Percentiles rank a stretch among this genome's conserved stretches.
These are phyloP conservation scores for Acanthamoeba culbertsoni DNA, from an alignment of 208 protist genomes.

Conservation along the genomic window DNA sequence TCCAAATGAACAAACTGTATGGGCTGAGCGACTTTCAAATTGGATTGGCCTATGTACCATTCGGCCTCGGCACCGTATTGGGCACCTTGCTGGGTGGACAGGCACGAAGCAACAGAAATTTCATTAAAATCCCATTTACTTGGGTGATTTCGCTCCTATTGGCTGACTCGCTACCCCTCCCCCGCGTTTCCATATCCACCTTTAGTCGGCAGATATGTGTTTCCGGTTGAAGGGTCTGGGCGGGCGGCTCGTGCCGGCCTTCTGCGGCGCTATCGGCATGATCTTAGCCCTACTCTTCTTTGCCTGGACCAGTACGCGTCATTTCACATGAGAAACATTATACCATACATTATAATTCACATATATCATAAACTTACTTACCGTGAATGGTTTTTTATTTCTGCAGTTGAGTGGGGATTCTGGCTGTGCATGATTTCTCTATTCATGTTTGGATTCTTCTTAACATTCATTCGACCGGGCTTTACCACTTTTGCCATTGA, in stretches of 20 bases:
- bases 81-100: not conserved
- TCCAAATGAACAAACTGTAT: conserved; percentile 19
- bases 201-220: not conserved
- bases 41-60: not conserved
- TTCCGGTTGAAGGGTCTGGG: not conserved
- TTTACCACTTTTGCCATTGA: conserved; percentile 15
- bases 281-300: not conserved
- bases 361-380: not conserved
- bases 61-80: conserved; percentile 1
- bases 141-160: too few species aligned
- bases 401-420: not conserved
- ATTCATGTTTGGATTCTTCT: not conserved
- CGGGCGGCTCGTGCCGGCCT: not conserved
- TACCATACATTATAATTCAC: not conserved
- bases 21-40: not conserved
- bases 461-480: not conserved
- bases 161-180: too few species aligned
- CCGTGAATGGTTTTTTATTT: not conserved
- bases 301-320: not conserved
- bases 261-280: not conserved
- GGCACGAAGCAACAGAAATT: too few species aligned
- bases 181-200: not conserved
- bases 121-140: too few species aligned
- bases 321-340: not conserved
- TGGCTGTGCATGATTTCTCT: not conserved